phyloP scores from a whole-genome alignment of 1,284 basidiomycete genomes.

The Ceratobasidium sp. region DNA sequence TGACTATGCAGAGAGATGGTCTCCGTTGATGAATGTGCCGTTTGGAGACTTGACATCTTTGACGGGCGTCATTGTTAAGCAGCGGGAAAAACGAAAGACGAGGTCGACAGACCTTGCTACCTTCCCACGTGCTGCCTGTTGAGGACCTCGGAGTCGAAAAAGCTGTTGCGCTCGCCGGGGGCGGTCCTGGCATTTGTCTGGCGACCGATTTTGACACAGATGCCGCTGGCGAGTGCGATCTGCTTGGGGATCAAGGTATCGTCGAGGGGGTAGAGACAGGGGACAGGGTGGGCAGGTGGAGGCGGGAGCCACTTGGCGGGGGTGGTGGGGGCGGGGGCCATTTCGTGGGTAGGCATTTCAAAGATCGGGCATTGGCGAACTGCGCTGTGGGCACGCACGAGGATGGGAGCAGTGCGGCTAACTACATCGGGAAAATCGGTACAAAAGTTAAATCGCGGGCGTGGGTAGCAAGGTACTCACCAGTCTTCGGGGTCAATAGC shows the following conservation, averaged over 20 bases:
- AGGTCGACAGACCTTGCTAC: slow-evolving; percentile 69
- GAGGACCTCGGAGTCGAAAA: slow-evolving; percentile 96
- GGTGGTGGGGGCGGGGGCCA: slow-evolving; percentile 50
- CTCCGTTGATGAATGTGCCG: slow-evolving; percentile 97
- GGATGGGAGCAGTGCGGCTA: too few species aligned
- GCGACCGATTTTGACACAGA: slow-evolving; percentile 92
- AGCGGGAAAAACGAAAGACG: neutral
- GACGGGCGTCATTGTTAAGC: slow-evolving; percentile 57
- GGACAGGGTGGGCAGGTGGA: slow-evolving; percentile 62
- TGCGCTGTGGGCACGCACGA: too few species aligned
- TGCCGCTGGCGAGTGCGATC: slow-evolving; percentile 77
- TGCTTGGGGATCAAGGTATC: slow-evolving; percentile 97
- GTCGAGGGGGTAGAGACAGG: slow-evolving; percentile 94
- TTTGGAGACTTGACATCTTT: slow-evolving; percentile 99
- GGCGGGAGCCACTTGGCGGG: slow-evolving; percentile 40
- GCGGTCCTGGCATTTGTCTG: slow-evolving; percentile 97
- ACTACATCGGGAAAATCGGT: too few species aligned
- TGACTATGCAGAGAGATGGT: slow-evolving; percentile 87
- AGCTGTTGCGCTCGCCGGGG: slow-evolving; percentile 93
- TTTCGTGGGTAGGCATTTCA: too few species aligned
- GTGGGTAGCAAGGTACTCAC: too few species aligned
- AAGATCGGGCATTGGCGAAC: too few species aligned
- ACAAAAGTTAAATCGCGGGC: too few species aligned
- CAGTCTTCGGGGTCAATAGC: too few species aligned
- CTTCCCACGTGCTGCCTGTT: slow-evolving; percentile 97